Conservation (phyloP, 2,329 filamentous ascomycete genomes). For the Cercospora zeina region DNA sequence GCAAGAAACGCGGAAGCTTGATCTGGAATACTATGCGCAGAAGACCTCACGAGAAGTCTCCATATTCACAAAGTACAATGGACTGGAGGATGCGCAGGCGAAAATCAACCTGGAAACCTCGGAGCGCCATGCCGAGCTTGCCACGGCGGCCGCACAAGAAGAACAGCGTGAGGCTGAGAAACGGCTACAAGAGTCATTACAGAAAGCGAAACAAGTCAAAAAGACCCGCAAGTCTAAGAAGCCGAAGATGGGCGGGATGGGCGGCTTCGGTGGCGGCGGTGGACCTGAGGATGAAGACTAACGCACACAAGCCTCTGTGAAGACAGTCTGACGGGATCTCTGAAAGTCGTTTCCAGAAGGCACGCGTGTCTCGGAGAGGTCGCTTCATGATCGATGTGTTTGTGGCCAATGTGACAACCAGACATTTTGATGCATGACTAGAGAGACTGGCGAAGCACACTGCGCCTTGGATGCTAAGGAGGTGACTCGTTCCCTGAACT, state of each 20-base stretch:
- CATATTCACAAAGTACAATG: slow-evolving; percentile 42
- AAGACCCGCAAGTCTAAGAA: slow-evolving; percentile 37
- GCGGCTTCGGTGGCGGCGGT: slow-evolving; percentile 27
- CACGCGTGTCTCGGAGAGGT: not conserved
- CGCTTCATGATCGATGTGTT: not conserved
- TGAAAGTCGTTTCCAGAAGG: not conserved
- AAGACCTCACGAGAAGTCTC: slow-evolving; percentile 42
- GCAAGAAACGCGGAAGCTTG: slow-evolving; percentile 42
- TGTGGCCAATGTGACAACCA: not conserved
- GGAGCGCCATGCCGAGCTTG: slow-evolving; percentile 40
- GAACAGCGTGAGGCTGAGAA: slow-evolving; percentile 39
- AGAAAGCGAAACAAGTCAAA: slow-evolving; percentile 38
- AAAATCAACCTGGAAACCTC: slow-evolving; percentile 38
- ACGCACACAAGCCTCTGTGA: not conserved
- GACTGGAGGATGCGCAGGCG: slow-evolving; percentile 40
- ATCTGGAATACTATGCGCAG: slow-evolving; percentile 45
- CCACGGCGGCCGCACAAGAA: slow-evolving; percentile 40
- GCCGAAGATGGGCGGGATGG: slow-evolving; percentile 29
- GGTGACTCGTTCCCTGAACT: not conserved
- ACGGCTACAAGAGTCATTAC: slow-evolving; percentile 38
- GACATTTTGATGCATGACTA: not conserved
- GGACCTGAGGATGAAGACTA: slow-evolving; percentile 25
- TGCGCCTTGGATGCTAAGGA: not conserved
- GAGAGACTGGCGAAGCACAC: not conserved
- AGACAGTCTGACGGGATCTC: not conserved